Percentiles rank a stretch among this genome's conserved stretches.
These are phyloP conservation scores for Polytrichum commune DNA, from an alignment of 225 moss, liverwort and hornwort genomes.

Conservation along the genomic window DNA sequence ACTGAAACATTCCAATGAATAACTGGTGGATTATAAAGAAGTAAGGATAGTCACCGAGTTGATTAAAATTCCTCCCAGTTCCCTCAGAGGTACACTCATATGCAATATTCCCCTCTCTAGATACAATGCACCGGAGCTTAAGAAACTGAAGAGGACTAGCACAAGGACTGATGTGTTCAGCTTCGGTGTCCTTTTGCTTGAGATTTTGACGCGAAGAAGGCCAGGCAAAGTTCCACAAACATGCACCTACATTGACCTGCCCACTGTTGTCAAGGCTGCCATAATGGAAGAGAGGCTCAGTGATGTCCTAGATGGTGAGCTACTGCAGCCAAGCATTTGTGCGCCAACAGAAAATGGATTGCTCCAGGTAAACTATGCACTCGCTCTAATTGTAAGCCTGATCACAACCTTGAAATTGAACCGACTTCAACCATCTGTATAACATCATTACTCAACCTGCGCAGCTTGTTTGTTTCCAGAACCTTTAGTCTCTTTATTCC, in stretches of 20 bases:
- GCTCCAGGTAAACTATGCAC: conserved; percentile 21
- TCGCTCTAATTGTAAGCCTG: too few species aligned
- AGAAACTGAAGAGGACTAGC: conserved; percentile 15
- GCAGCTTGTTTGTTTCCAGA: too few species aligned
- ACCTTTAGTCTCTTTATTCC: too few species aligned
- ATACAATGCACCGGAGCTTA: conserved; percentile 33
- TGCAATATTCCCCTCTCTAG: conserved; percentile 2
- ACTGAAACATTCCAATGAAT: too few species aligned
- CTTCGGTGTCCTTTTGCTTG: conserved; percentile 38
- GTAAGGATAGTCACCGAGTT: too few species aligned
- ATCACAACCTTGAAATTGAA: too few species aligned
- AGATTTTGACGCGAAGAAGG: conserved; percentile 27
- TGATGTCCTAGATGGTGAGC: conserved; percentile 29
- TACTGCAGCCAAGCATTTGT: conserved; percentile 22
- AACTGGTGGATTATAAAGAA: too few species aligned
- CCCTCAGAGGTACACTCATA: too few species aligned
- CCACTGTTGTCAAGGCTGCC: conserved; percentile 31
- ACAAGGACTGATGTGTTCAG: conserved; percentile 28
- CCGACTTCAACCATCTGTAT: too few species aligned
- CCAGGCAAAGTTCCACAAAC: conserved; percentile 9
- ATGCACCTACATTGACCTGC: conserved; percentile 15
- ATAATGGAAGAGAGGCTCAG: conserved; percentile 16
- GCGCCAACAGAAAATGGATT: conserved; percentile 20
- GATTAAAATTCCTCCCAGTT: too few species aligned
- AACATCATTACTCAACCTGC: too few species aligned